These are phyloP conservation scores for Hibiscus tridactylites DNA, from an alignment of 345 rosid genomes.

Conservation along the genomic window DNA sequence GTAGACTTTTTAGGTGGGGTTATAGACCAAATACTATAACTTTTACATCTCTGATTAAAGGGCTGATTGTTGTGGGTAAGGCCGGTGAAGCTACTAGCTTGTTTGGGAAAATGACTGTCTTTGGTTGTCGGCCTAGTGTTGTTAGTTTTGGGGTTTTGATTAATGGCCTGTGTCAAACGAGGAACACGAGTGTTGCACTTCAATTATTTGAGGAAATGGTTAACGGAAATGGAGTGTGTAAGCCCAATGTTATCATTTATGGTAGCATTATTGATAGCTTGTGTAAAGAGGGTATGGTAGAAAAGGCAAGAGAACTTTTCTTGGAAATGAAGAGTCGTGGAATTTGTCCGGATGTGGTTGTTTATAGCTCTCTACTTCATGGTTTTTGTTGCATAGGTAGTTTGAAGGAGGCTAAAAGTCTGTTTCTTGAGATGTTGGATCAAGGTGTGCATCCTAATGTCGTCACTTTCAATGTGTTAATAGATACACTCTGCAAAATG, in stretches of 20 bases:
- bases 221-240: neutral
- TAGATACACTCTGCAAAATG: slow-evolving; percentile 17
- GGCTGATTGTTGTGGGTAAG: slow-evolving; percentile 8
- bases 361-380: slow-evolving; percentile 22
- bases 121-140: slow-evolving; percentile 5
- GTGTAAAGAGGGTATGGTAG: slow-evolving; percentile 19
- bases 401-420: slow-evolving; percentile 18
- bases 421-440: slow-evolving; percentile 18
- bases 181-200: slow-evolving; percentile 8
- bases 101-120: too few species aligned
- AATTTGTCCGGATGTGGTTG: slow-evolving; percentile 20
- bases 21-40: slow-evolving; percentile 5
- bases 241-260: slow-evolving; percentile 16
- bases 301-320: slow-evolving; percentile 16
- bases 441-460: slow-evolving; percentile 18
- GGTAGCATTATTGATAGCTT: slow-evolving; percentile 21
- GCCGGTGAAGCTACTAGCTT: neutral
- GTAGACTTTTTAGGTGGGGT: slow-evolving; percentile 13
- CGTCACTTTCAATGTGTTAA: slow-evolving; percentile 13
- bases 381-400: slow-evolving; percentile 14
- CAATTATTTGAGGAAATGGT: slow-evolving; percentile 21
- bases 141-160: slow-evolving; percentile 15
- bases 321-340: slow-evolving; percentile 17
- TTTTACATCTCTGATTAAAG: slow-evolving; percentile 10
- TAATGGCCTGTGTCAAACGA: slow-evolving; percentile 16